These are phyloP conservation scores for Teratosphaeria zuluensis DNA, from an alignment of 2,329 filamentous ascomycete species.

Conservation along the genomic window DNA sequence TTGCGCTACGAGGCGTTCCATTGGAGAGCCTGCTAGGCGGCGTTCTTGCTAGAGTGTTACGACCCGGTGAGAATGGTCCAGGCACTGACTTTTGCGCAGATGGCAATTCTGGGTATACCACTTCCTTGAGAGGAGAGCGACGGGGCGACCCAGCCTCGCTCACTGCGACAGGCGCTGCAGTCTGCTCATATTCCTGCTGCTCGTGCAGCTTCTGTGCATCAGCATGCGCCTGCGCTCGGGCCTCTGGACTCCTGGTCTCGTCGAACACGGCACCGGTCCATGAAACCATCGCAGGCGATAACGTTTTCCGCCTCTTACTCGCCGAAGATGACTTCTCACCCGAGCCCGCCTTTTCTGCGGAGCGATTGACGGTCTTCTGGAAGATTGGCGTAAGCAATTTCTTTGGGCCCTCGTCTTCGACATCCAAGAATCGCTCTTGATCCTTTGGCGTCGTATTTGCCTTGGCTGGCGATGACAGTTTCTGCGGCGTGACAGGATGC, in stretches of 20 bases:
- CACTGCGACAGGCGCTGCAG: neutral
- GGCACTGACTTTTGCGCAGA: slow-evolving; percentile 1
- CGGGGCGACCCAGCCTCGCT: neutral
- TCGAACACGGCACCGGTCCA: slow-evolving; percentile 10
- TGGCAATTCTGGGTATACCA: slow-evolving; percentile 16
- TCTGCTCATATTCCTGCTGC: neutral
- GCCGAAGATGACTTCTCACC: slow-evolving; percentile 4
- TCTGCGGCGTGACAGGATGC: slow-evolving; percentile 25
- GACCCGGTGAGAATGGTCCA: slow-evolving; percentile 4
- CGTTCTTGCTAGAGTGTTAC: slow-evolving; percentile 11
- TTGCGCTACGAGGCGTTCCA: slow-evolving; percentile 4
- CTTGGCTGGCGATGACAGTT: slow-evolving; percentile 35
- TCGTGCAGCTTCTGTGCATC: neutral
- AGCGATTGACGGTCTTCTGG: slow-evolving; percentile 19
- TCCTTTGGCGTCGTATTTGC: slow-evolving; percentile 47
- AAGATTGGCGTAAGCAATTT: slow-evolving; percentile 26
- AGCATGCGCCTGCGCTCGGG: neutral
- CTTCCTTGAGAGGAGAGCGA: slow-evolving; percentile 8
- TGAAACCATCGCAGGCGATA: slow-evolving; percentile 12
- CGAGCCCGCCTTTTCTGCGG: slow-evolving; percentile 13
- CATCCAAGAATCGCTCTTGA: slow-evolving; percentile 47
- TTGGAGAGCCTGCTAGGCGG: slow-evolving; percentile 5
- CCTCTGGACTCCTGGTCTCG: slow-evolving; percentile 3
- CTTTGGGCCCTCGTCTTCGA: slow-evolving; percentile 31
- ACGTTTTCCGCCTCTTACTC: slow-evolving; percentile 10